Conservation (phyloP, 306 rosid genomes). For the Cucurbita argyrosperma region DNA sequence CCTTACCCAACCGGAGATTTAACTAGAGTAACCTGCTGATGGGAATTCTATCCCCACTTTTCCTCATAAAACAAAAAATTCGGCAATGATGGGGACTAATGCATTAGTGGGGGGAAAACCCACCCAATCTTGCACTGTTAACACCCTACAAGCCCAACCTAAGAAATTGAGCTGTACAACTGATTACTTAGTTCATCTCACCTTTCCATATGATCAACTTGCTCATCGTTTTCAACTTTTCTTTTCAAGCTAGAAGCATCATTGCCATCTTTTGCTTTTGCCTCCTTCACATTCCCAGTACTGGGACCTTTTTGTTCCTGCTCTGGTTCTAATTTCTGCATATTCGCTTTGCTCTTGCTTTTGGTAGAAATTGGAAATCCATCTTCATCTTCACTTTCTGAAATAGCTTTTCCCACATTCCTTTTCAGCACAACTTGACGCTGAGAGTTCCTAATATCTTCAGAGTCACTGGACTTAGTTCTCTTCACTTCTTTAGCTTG, state of each 20-base stretch:
- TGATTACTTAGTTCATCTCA: slow-evolving; percentile 15
- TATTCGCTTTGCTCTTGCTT: slow-evolving; percentile 20
- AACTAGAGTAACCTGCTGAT: background rate
- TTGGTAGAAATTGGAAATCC: slow-evolving; percentile 67
- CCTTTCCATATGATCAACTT: slow-evolving; percentile 50
- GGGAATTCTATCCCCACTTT: background rate
- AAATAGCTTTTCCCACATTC: slow-evolving; percentile 16
- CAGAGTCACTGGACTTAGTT: slow-evolving; percentile 26
- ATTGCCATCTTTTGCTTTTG: slow-evolving; percentile 31
- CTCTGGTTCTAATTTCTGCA: slow-evolving; percentile 23
- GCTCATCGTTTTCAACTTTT: slow-evolving; percentile 40
- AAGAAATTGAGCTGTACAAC: background rate
- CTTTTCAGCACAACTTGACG: slow-evolving; percentile 34
- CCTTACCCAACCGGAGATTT: background rate
- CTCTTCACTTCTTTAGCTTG: slow-evolving; percentile 28
- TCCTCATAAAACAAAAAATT: background rate
- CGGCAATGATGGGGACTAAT: no score
- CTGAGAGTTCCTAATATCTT: slow-evolving; percentile 23
- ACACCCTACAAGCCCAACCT: background rate
- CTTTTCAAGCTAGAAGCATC: slow-evolving; percentile 35
- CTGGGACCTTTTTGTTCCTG: slow-evolving; percentile 17
- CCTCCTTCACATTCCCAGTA: slow-evolving; percentile 26
- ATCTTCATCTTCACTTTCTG: slow-evolving; percentile 88
- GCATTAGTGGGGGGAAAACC: no score
- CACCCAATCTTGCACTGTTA: no score